Evolutionary conservation across 768 basidiomycete species (phyloP), one percentile per base, ranked within the genome.

Genomic region (Lactarius deliciosus): DNA sequence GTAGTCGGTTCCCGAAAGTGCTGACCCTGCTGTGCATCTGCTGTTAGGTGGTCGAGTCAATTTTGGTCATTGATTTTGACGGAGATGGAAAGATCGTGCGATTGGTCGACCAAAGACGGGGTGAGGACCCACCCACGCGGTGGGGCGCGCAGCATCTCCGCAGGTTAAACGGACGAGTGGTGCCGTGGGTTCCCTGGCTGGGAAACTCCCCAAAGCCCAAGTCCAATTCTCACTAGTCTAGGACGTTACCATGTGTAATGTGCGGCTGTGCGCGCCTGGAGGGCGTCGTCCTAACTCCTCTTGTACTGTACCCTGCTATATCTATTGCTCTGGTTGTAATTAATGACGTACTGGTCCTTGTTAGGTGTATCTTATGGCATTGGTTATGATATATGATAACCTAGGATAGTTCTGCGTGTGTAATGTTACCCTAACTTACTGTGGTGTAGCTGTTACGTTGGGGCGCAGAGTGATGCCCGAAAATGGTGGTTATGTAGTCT

Each of bases 11-110:
- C 9, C 8, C n/a, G 20, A 18, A 18, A 38, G 64, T 16, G 45
- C 38, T 40, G 64, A 54, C 43, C 28, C 8, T 15, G 16, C 30
- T 53, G 20, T 28, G 59, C 69, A n/a, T 18, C 10, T 28, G 41
- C 53, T 40, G 28, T 30, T 61, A 90, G 88, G 72, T 78, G 10
- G 77, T 89, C 36, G 79, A 85, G 45, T 90, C 88, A 1, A 80
- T 90, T 41, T 78, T 90, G 28, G 73, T 81, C 10, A 83, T 89
- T 5, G 86, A 89, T 67, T 75, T 90, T 61, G 87, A 90, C 72
- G 86, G 86, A 5, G 76, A 87, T 56, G 82, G 86, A 65, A 86
- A 81, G 76, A 88, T 90, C 58, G 75, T 81, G 5, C 79, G 79
- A 36, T 74, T 90, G 65, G 78, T 83, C 40, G 86, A 90, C 66